A percentile compares a stretch with the other conserved stretches of the same genome.
These are phyloP conservation scores for Ceratobasidium sp. DNA, from an alignment of 1,284 basidiomycete genomes.

Conservation along the genomic window DNA sequence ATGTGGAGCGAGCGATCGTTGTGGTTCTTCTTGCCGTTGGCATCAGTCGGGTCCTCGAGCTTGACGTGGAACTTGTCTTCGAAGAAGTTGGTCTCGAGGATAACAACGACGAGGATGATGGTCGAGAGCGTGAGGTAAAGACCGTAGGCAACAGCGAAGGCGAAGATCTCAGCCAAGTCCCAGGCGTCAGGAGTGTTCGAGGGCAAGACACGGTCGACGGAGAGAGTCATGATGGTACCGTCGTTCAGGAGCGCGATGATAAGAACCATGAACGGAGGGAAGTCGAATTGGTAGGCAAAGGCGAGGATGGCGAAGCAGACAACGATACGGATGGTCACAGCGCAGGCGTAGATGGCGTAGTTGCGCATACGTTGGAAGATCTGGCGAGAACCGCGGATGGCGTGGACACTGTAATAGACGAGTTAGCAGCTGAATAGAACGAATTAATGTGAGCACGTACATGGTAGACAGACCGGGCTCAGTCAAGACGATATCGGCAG, in stretches of 20 bases:
- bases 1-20: constrained; percentile 86
- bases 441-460: not conserved
- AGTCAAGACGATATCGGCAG: constrained; percentile 94
- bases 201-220: constrained; percentile 95
- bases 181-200: constrained; percentile 93
- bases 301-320: constrained; percentile 96
- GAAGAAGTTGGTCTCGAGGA: constrained; percentile 92
- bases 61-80: constrained; percentile 85
- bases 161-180: constrained; percentile 97
- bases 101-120: constrained; percentile 84
- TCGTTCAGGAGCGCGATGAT: constrained; percentile 98
- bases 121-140: constrained; percentile 93
- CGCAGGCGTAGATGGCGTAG: constrained; percentile 93
- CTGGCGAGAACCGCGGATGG: constrained; percentile 94
- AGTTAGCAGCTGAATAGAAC: not conserved
- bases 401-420: constrained; percentile 72
- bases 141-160: constrained; percentile 95
- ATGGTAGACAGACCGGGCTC: constrained; percentile 97
- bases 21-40: constrained; percentile 65
- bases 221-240: constrained; percentile 99
- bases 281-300: constrained; percentile 96
- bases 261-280: constrained; percentile 99
- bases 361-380: constrained; percentile 99
- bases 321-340: constrained; percentile 98
- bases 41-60: constrained; percentile 62